Conservation (phyloP, 257 asterid species). For the Rehmannia glutinosa region DNA sequence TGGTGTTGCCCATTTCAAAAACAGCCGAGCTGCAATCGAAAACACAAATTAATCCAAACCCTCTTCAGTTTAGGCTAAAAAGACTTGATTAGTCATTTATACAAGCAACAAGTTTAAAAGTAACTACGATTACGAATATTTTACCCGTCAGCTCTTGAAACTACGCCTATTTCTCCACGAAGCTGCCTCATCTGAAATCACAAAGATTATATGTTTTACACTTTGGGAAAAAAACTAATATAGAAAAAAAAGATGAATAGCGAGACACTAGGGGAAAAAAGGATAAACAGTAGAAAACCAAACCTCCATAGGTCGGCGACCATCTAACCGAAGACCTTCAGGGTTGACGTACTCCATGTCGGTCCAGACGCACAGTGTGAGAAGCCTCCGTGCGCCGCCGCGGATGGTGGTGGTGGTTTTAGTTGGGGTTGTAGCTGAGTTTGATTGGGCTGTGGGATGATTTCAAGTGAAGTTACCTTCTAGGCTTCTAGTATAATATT, state of each 20-base stretch:
- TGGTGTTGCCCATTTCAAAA: constrained; percentile 96
- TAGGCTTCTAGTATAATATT: too few relatives aligned
- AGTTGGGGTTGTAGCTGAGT: neutral
- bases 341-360: constrained; percentile 92
- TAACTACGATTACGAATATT: neutral
- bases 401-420: constrained; percentile 15
- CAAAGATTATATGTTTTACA: neutral
- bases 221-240: neutral
- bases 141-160: constrained; percentile 94
- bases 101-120: neutral
- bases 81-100: too few relatives aligned
- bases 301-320: constrained; percentile 97
- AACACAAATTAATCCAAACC: constrained; percentile 2
- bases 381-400: constrained; percentile 32
- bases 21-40: constrained; percentile 78
- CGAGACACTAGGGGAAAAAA: too few relatives aligned
- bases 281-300: constrained; percentile 7
- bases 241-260: neutral
- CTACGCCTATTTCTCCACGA: constrained; percentile 80
- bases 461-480: too few relatives aligned
- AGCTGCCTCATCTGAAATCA: constrained; percentile 85
- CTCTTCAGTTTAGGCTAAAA: constrained; percentile 9
- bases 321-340: constrained; percentile 94
- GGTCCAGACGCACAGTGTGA: neutral
- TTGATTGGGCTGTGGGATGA: too few relatives aligned